Percentiles rank a stretch among this genome's conserved stretches.
Conservation (phyloP, 139 green algal genomes). For the Pedinophyceae sp. region DNA sequence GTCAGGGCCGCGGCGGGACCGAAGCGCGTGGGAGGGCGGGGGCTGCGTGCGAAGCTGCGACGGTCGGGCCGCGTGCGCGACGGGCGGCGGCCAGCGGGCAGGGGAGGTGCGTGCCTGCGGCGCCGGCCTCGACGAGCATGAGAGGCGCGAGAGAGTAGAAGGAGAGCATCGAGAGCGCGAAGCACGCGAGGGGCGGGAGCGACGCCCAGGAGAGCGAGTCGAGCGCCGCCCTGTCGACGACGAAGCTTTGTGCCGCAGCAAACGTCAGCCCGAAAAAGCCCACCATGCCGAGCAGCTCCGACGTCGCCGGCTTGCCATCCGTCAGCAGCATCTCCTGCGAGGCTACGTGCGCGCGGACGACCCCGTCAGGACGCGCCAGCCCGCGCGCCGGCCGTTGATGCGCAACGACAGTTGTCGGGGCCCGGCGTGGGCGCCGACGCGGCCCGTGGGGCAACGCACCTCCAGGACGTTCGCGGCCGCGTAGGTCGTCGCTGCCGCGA, state of each 20-base stretch:
- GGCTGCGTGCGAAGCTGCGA: no score
- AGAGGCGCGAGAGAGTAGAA: slow-evolving; percentile 43
- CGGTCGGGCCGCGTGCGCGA: no score
- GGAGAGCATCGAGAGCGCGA: slow-evolving; percentile 30
- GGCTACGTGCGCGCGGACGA: no score
- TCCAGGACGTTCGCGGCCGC: slow-evolving; percentile 44
- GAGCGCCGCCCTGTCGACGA: slow-evolving; percentile 3
- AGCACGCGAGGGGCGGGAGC: slow-evolving; percentile 20
- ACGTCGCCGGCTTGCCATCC: slow-evolving; percentile 12
- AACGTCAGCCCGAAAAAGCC: slow-evolving; percentile 32
- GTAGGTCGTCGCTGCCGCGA: slow-evolving; percentile 48
- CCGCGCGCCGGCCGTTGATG: neutral
- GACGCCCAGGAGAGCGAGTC: neutral
- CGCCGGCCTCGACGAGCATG: no score
- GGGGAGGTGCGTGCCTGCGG: no score
- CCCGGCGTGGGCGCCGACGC: slow-evolving; percentile 1
- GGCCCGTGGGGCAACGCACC: slow-evolving; percentile 20
- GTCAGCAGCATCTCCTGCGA: slow-evolving; percentile 28
- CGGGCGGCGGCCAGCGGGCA: no score
- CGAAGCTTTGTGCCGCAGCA: slow-evolving; percentile 17
- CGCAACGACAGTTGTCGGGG: neutral
- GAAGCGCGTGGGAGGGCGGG: neutral
- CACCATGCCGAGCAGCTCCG: slow-evolving; percentile 26
- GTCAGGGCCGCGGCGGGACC: slow-evolving; percentile 14
- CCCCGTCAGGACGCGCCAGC: neutral